phyloP scores from a whole-genome alignment of 345 rosid species.

The Heritiera littoralis region DNA sequence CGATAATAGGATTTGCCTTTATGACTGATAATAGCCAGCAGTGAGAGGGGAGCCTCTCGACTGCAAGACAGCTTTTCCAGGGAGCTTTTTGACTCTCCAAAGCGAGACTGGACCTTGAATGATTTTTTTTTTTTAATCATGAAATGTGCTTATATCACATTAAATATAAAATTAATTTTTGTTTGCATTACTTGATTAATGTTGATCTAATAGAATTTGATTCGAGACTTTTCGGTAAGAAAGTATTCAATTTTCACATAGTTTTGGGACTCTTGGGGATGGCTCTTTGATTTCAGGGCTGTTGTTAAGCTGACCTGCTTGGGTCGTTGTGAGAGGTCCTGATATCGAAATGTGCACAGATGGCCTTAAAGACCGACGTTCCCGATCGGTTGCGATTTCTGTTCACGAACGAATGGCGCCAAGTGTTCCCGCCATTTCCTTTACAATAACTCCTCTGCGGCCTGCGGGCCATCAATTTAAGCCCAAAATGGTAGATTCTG shows the following conservation, averaged over 20 bases:
- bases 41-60: conserved; percentile 68
- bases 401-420: too few species aligned
- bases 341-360: background rate
- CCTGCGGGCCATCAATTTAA: too few species aligned
- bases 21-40: conserved; percentile 82
- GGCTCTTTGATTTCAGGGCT: conserved; percentile 39
- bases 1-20: conserved; percentile 13
- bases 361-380: background rate
- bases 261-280: conserved; percentile 46
- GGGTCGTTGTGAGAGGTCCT: conserved; percentile 19
- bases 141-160: too few species aligned
- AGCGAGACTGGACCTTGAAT: conserved; percentile 6
- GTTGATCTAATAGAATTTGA: too few species aligned
- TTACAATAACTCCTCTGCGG: too few species aligned
- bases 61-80: conserved; percentile 71
- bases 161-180: too few species aligned
- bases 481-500: too few species aligned
- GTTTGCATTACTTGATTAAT: too few species aligned
- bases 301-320: conserved; percentile 24
- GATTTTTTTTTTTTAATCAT: too few species aligned
- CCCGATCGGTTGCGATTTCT: too few species aligned
- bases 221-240: too few species aligned
- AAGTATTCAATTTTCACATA: conserved; percentile 37
- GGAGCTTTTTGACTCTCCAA: conserved; percentile 69
- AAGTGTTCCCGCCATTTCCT: too few species aligned